Percentiles rank a stretch among this genome's conserved stretches.
Conservation (phyloP, 257 asterid genomes). For the Nicotiana paniculata region DNA sequence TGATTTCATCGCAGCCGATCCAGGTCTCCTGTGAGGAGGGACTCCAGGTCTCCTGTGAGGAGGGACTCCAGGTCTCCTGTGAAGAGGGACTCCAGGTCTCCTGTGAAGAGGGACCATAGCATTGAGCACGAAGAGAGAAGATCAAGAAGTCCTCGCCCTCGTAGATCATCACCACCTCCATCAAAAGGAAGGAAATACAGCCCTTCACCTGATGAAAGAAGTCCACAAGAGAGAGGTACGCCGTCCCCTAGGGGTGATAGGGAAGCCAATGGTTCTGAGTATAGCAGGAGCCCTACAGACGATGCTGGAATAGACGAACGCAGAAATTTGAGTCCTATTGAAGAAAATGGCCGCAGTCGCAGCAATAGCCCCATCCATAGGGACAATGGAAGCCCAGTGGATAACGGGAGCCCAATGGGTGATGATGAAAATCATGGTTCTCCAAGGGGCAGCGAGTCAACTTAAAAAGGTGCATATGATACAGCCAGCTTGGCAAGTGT, state of each 20-base stretch:
- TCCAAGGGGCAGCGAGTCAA: constrained; percentile 42
- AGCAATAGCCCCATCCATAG: constrained; percentile 32
- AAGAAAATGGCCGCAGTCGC: constrained; percentile 33
- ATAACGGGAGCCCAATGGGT: background rate
- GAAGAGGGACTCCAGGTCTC: constrained; percentile 50
- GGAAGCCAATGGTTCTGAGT: constrained; percentile 34
- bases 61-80: constrained; percentile 26
- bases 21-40: constrained; percentile 44
- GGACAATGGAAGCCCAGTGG: constrained; percentile 28
- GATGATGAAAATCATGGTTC: constrained; percentile 36
- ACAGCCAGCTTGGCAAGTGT: background rate
- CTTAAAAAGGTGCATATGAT: constrained; percentile 3
- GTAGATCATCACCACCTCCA: constrained; percentile 32
- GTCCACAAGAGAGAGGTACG: constrained; percentile 35
- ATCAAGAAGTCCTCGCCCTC: constrained; percentile 45
- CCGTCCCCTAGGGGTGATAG: constrained; percentile 35
- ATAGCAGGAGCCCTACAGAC: constrained; percentile 33
- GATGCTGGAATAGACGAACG: constrained; percentile 15
- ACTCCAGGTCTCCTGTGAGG: constrained; percentile 21
- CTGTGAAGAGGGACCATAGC: constrained; percentile 37
- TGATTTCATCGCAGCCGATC: constrained; percentile 34
- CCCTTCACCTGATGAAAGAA: constrained; percentile 37
- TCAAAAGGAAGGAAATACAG: constrained; percentile 20
- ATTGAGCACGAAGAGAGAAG: constrained; percentile 37
- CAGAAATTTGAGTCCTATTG: constrained; percentile 29